Evolutionary conservation across 2,329 filamentous ascomycete species (phyloP), one percentile per base, ranked within the genome.

Genomic region (Zarea fungicola): DNA sequence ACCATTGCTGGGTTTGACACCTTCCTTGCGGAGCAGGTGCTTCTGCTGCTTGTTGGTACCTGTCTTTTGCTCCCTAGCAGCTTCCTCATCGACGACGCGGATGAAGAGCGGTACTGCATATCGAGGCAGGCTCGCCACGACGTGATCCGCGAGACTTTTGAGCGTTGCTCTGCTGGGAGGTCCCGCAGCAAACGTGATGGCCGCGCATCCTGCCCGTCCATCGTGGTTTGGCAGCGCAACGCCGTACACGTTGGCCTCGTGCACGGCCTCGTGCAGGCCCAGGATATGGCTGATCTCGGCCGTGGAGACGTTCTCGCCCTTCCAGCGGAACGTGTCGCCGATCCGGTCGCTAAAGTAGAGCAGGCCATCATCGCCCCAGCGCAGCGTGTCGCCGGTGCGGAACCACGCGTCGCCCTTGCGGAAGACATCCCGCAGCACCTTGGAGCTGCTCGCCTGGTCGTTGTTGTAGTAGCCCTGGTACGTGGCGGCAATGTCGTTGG

Each of bases 41-140:
- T 96, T 96, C 67, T 91, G 85, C 70, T 95, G 87, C 74, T 96
- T 96, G 60, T 89, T 87, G 41, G 89, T 96, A 0, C 89, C 89
- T 4, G 90, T 95, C 1, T 81, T 75, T 58, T 85, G 80, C 55
- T 80, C 73, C 1, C 69, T 65, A 3, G 70, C 67, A 39, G 77
- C 67, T 22, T 77, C 75, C 22, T n/a, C n/a, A n/a, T 69, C 72
- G 8, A 84, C 76, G 6, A 90, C 66, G 11, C 90, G 76, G 40
- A 96, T 63, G 67, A 95, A 96, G 1, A 93, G 58, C 0, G 90
- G 90, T 4, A 84, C 77, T 0, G 89, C 89, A 59, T 87, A 95
- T 42, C 75, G 77, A 0, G 90, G 89, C 22, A 95, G 70, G 6
- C 70, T 70, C 6, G 65, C 64, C 11, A 69, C 61, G 0, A 77